Conservation (phyloP, 2,329 filamentous ascomycete genomes). For the Epichloe elymi region DNA sequence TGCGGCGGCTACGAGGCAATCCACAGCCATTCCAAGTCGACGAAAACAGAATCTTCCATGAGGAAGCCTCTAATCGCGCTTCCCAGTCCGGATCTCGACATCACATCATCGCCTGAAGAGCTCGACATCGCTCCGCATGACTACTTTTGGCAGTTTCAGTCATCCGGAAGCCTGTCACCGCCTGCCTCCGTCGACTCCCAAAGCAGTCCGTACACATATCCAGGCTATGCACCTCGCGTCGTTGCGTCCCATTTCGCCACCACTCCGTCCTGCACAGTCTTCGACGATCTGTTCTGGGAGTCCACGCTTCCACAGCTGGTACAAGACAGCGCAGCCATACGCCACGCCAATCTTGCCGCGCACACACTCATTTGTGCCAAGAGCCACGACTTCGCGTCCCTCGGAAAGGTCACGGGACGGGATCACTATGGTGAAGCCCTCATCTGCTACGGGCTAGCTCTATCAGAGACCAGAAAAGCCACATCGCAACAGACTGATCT, state of each 20-base stretch:
- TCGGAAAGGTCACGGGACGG: conserved; percentile 4
- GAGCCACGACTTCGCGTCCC: conserved; percentile 4
- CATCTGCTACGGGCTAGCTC: conserved; percentile 20
- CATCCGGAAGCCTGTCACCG: conserved; percentile 1
- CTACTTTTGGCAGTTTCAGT: conserved; percentile 2
- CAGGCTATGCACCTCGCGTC: not conserved
- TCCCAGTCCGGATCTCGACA: conserved; percentile 1
- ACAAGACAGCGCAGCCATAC: conserved; percentile 19
- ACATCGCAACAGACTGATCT: conserved; percentile 9
- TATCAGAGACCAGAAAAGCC: conserved; percentile 15
- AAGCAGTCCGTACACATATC: not conserved
- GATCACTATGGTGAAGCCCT: conserved; percentile 20
- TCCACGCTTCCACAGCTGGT: conserved; percentile 21
- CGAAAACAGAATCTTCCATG: not conserved
- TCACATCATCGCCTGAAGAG: conserved; percentile 5
- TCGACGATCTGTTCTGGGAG: conserved; percentile 23
- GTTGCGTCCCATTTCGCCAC: not conserved
- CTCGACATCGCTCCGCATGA: not conserved
- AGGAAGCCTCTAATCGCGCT: conserved; percentile 1
- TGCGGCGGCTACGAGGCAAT: conserved; percentile 18
- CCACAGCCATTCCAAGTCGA: not conserved
- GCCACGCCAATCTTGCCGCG: conserved; percentile 24
- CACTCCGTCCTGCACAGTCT: conserved; percentile 9
- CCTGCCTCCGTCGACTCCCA: conserved; percentile 4
- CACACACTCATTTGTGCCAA: conserved; percentile 20